Conservation (phyloP, 192 early-diverging fungal genomes). For the Dispira parvispora region DNA sequence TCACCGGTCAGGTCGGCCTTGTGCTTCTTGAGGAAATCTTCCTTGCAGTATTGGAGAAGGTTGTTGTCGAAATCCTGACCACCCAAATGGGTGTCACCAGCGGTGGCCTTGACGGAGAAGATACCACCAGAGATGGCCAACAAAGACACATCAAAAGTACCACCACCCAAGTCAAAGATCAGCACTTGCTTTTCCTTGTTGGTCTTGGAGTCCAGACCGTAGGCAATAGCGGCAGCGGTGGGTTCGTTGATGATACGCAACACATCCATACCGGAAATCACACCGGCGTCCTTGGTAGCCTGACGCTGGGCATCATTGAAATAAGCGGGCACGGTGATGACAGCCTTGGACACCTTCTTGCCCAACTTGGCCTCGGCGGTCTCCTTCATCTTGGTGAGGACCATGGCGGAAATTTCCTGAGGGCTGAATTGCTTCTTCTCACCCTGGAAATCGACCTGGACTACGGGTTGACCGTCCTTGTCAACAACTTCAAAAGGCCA, state of each 20-base stretch:
- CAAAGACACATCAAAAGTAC: constrained; percentile 78
- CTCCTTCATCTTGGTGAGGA: constrained; percentile 63
- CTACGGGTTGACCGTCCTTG: constrained; percentile 47
- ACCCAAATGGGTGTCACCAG: constrained; percentile 71
- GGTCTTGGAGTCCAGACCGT: constrained; percentile 65
- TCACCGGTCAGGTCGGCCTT: constrained; percentile 52
- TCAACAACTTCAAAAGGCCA: constrained; percentile 71
- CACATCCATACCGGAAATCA: constrained; percentile 70
- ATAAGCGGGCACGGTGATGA: constrained; percentile 63
- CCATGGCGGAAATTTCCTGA: constrained; percentile 67
- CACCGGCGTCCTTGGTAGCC: constrained; percentile 82
- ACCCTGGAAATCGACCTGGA: constrained; percentile 72
- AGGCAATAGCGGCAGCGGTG: constrained; percentile 75
- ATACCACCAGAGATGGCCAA: constrained; percentile 57
- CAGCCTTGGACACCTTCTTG: constrained; percentile 47
- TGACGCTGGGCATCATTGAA: constrained; percentile 87
- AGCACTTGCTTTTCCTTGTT: constrained; percentile 55
- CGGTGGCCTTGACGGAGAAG: constrained; percentile 64
- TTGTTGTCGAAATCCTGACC: constrained; percentile 68
- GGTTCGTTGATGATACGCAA: constrained; percentile 87
- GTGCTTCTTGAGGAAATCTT: constrained; percentile 49
- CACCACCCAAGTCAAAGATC: constrained; percentile 73
- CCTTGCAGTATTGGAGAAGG: constrained; percentile 34
- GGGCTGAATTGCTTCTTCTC: constrained; percentile 65
- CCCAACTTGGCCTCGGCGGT: constrained; percentile 66